phyloP scores from a whole-genome alignment of 108 stramenopile species.

The Phaeodactylum tricornutum region DNA sequence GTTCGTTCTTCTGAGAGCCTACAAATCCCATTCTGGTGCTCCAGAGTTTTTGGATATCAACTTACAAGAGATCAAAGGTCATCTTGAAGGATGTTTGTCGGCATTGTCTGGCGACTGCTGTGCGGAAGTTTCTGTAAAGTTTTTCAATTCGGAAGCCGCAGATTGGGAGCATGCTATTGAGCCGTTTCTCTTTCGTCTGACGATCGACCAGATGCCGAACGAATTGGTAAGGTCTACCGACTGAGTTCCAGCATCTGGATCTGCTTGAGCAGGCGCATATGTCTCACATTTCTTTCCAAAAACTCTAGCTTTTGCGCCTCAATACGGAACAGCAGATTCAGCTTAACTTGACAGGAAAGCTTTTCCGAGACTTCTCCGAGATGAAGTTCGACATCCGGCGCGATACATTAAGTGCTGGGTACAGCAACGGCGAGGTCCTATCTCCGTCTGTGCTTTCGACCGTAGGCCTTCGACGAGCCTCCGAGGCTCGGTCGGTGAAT shows the following conservation, averaged over 20 bases:
- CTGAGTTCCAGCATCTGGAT: not conserved
- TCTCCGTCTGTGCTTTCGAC: conserved; percentile 33
- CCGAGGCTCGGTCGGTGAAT: conserved; percentile 21
- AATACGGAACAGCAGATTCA: conserved; percentile 15
- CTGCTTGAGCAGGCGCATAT: not conserved
- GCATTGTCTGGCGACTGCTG: conserved; percentile 49
- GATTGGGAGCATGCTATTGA: conserved; percentile 66
- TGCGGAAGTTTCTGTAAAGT: conserved; percentile 27
- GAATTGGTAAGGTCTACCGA: conserved; percentile 27
- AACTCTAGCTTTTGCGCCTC: conserved; percentile 11
- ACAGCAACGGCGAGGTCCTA: conserved; percentile 5
- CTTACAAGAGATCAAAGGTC: conserved; percentile 31
- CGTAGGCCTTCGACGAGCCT: conserved; percentile 38
- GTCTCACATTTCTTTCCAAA: not conserved
- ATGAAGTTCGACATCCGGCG: conserved; percentile 22
- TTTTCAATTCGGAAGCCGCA: conserved; percentile 38
- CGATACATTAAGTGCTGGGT: not conserved
- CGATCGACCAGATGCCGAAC: conserved; percentile 63
- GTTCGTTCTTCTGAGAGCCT: conserved; percentile 41
- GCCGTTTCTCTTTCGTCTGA: conserved; percentile 20
- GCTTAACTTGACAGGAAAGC: conserved; percentile 42
- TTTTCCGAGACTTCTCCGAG: conserved; percentile 47
- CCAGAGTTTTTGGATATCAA: conserved; percentile 58
- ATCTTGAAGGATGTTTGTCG: conserved; percentile 48
- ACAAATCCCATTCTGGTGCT: conserved; percentile 29